Evolutionary conservation across 2,329 filamentous ascomycete genomes (phyloP).

Genomic region (Neonectria sp.): DNA sequence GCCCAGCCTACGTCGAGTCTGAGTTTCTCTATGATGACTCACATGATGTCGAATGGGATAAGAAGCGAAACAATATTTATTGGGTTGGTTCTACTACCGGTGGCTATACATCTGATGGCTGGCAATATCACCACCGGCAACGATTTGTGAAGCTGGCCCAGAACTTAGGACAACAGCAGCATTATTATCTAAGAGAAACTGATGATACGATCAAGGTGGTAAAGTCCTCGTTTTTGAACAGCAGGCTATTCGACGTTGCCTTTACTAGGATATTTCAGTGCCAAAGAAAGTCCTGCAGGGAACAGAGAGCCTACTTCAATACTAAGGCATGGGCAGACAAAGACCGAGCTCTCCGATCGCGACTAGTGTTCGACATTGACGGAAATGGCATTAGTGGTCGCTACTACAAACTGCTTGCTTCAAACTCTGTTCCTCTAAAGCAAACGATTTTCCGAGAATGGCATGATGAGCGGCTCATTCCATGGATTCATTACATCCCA

Average conservation of each 20-base stretch:
- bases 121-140: conserved; percentile 64
- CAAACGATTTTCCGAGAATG: conserved; percentile 69
- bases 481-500: conserved; percentile 72
- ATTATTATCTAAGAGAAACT: conserved; percentile 52
- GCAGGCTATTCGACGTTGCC: conserved; percentile 58
- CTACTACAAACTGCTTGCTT: conserved; percentile 66
- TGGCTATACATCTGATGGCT: conserved; percentile 55
- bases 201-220: conserved; percentile 35
- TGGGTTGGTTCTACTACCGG: conserved; percentile 72
- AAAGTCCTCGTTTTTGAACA: conserved; percentile 52
- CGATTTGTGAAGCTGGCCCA: conserved; percentile 58
- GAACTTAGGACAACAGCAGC: conserved; percentile 43
- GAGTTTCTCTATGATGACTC: conserved; percentile 58
- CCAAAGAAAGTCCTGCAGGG: conserved; percentile 52
- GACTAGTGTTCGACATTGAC: conserved; percentile 67
- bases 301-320: conserved; percentile 52
- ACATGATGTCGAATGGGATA: conserved; percentile 62
- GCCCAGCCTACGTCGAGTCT: conserved; percentile 62
- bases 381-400: conserved; percentile 70
- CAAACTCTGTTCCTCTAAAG: conserved; percentile 64
- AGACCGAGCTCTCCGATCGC: conserved; percentile 55
- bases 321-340: conserved; percentile 51
- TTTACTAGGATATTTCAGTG: conserved; percentile 66
- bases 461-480: conserved; percentile 70
- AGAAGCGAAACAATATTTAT: conserved; percentile 67